Evolutionary conservation across 352 stramenopile genomes (phyloP), one percentile per base, ranked within the genome.

Genomic region (Globisporangium solare): DNA sequence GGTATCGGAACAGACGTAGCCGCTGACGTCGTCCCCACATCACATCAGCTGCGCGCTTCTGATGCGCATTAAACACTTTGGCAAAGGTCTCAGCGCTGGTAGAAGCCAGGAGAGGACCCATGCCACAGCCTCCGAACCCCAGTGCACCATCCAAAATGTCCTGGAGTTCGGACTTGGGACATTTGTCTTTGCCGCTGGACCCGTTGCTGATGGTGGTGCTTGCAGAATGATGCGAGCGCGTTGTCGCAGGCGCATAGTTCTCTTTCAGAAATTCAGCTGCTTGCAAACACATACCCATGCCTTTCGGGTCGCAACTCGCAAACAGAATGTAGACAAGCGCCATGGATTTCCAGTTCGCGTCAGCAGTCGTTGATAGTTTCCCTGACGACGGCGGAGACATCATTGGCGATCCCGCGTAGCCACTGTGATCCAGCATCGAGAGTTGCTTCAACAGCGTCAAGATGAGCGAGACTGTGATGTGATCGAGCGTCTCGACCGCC

Each of bases 201-300:
- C 37, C 41, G 27, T 47, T 61, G 27, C 40, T 21, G 6, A 40
- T 51, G 14, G 39, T 17, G 7, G 39, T 17, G 7, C 57, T 63
- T 18, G 22, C 42, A 21, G 20, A 40, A 18, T 49, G 51, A 47
- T 32, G 58, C 35, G 37, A 54, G 18, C 18, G 62, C 32, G 13
- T 21, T 40, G 27, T 14, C 14, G 63, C 49, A 4, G 43, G 27
- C 27, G 27, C 58, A 52, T 73, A 83, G 42, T 81, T 76, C 41
- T 89, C 78, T 27, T 85, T 82, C 5, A 94, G 63, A 61, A 94
- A 94, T 55, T 88, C 76, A 35, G 84, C 80, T 11, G 76, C 71
- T 31, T 76, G 71, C 15, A 79, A 53, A 39, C 76, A 87, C 80
- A 94, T 92, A 1, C 84, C 80, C 64, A 75, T 81, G 2, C 83